Percentiles rank a stretch among this genome's conserved stretches.
Conservation (phyloP, 805 yeast species). For the Kazachstania africana region DNA sequence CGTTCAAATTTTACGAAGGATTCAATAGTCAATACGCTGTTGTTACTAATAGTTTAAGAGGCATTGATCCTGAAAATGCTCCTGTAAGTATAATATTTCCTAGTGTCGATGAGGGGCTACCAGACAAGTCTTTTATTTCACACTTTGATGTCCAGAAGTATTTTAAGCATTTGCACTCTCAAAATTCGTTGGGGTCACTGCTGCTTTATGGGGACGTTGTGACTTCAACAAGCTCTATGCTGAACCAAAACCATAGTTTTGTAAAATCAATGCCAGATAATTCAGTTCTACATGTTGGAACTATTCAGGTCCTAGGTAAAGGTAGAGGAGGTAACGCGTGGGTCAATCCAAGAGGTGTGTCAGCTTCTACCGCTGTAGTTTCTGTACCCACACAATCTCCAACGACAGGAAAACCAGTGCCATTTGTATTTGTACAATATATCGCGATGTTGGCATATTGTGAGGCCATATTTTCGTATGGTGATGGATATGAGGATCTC, state of each 20-base stretch:
- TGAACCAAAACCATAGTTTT: constrained; percentile 59
- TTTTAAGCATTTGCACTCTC: constrained; percentile 27
- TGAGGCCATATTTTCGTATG: constrained; percentile 56
- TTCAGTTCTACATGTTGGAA: constrained; percentile 39
- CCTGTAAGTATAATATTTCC: constrained; percentile 38
- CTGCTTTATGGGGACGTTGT: constrained; percentile 78
- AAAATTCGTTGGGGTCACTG: constrained; percentile 44
- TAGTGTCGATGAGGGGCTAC: constrained; percentile 33
- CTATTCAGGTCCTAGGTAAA: constrained; percentile 78
- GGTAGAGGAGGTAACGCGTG: constrained; percentile 94
- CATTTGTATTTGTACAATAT: constrained; percentile 80
- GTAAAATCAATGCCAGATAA: constrained; percentile 35
- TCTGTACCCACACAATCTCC: constrained; percentile 38
- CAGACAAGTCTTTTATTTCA: constrained; percentile 50
- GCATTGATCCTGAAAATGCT: constrained; percentile 44
- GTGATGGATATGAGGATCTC: constrained; percentile 53
- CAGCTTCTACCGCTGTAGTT: constrained; percentile 67
- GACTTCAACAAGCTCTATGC: constrained; percentile 71
- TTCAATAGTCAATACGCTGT: constrained; percentile 5
- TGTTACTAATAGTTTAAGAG: constrained; percentile 7
- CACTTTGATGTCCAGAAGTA: constrained; percentile 56
- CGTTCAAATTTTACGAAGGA: constrained; percentile 14
- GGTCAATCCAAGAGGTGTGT: constrained; percentile 89
- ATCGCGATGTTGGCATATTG: constrained; percentile 72
- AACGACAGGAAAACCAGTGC: constrained; percentile 32